Conservation (phyloP, 768 basidiomycete species). For the Tricholoma matsutake region DNA sequence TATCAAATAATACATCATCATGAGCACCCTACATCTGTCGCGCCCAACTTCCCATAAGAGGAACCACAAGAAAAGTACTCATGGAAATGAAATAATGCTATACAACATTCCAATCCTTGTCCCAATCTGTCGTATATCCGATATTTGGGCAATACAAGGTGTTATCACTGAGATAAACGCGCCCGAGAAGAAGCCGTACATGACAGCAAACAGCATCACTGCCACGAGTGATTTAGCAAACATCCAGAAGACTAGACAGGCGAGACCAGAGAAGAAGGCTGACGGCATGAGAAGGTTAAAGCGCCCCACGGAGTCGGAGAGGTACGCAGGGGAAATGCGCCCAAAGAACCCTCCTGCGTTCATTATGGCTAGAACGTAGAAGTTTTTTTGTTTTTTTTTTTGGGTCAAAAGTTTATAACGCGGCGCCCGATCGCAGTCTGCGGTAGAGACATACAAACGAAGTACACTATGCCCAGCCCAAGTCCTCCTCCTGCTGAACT, state of each 20-base stretch:
- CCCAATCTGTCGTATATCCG: conserved; percentile 55
- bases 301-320: conserved; percentile 63
- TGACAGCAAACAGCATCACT: conserved; percentile 48
- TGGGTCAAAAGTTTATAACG: too few relatives aligned
- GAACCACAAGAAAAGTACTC: conserved; percentile 31
- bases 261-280: conserved; percentile 61
- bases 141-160: conserved; percentile 67
- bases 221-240: conserved; percentile 36
- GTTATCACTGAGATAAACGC: conserved; percentile 67
- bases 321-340: conserved; percentile 57
- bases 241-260: conserved; percentile 57
- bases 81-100: conserved; percentile 66
- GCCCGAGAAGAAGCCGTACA: conserved; percentile 66
- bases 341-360: conserved; percentile 68
- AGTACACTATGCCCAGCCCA: too few relatives aligned
- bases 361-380: conserved; percentile 61
- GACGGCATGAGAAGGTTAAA: conserved; percentile 66
- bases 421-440: too few relatives aligned
- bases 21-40: neutral
- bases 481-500: too few relatives aligned
- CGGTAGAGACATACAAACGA: too few relatives aligned
- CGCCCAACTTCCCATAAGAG: neutral
- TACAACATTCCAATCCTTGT: conserved; percentile 63
- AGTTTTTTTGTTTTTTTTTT: too few relatives aligned
- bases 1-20: neutral